Evolutionary conservation across 148 eudicot genomes (phyloP), one percentile per base, ranked within the genome.

Genomic region (Limonium bicolor): DNA sequence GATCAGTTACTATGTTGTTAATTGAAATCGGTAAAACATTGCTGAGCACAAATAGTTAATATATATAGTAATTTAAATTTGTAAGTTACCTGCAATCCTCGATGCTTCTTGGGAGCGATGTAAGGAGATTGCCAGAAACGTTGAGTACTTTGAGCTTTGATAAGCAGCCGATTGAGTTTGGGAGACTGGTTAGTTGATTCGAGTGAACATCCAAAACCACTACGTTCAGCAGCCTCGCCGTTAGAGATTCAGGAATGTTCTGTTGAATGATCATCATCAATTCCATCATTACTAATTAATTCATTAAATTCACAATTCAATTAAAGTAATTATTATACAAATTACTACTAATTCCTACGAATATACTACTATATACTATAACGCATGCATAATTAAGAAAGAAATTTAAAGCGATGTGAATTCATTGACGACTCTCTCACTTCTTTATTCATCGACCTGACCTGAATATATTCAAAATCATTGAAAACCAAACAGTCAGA

Each of bases 71-170:
- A n/a, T n/a, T n/a, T n/a, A n/a, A n/a, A n/a, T n/a, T n/a, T n/a
- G n/a, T n/a, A n/a, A n/a, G n/a, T 5, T 12, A 81, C 94, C 77
- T 82, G 94, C 94, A 82, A 44, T 78, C 70, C 50, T 78, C 83
- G 17, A 82, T 67, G 28, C 80, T 65, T 48, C 53, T 76, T 0
- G 94, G 87, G 39, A 82, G 77, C 13, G 71, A 54, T 9, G 26
- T 45, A 19, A 82, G 68, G 55, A 66, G 80, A 56, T 82, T 82
- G 41, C 80, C 94, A 0, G 94, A 75, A 5, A 82, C 75, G 51
- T 82, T 78, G 7, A 82, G 58, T 39, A 54, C 13, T 62, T 75
- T 78, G 11, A 82, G 80, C 59, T 75, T 82, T 0, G 83, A 64
- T 44, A 78, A 68, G 56, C 94, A 82, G 0, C 94, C 94, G 26